These are phyloP conservation scores for Calonectria fujianensis DNA, from an alignment of 2,329 filamentous ascomycete species.

Conservation along the genomic window DNA sequence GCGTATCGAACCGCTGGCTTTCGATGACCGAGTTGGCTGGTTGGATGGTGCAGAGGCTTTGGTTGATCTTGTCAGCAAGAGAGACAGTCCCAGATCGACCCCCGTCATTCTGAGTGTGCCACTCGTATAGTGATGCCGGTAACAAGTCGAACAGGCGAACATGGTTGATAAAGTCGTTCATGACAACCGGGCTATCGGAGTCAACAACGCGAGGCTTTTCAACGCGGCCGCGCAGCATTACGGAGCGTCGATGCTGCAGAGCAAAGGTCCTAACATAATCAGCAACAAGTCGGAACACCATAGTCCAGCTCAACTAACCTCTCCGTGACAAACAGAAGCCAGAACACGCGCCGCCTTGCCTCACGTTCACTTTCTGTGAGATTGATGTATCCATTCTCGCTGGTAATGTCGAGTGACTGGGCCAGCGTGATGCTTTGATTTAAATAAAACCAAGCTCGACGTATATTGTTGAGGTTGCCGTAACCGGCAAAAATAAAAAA, in stretches of 20 bases:
- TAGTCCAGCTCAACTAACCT: conserved; percentile 32
- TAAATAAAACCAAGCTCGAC: conserved; percentile 58
- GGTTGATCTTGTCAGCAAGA: conserved; percentile 53
- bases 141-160: conserved; percentile 57
- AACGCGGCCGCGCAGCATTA: conserved; percentile 57
- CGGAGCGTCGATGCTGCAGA: conserved; percentile 55
- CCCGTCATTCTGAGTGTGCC: conserved; percentile 51
- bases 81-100: conserved; percentile 47
- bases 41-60: conserved; percentile 54
- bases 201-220: conserved; percentile 57
- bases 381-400: conserved; percentile 52
- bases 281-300: fast-evolving
- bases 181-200: conserved; percentile 57
- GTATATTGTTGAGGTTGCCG: conserved; percentile 55
- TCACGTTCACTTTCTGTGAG: conserved; percentile 52
- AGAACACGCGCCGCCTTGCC: conserved; percentile 57
- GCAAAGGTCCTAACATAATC: conserved; percentile 54
- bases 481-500: conserved; percentile 59
- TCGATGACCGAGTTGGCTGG: conserved; percentile 56
- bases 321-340: conserved; percentile 60
- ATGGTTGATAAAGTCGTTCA: conserved; percentile 60
- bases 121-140: conserved; percentile 57
- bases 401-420: conserved; percentile 53
- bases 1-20: conserved; percentile 59
- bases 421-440: conserved; percentile 58